A percentile compares a stretch with the other conserved stretches of the same genome.
phyloP scores from a whole-genome alignment of 805 yeast species.

The Komagataella pseudopastoris region DNA sequence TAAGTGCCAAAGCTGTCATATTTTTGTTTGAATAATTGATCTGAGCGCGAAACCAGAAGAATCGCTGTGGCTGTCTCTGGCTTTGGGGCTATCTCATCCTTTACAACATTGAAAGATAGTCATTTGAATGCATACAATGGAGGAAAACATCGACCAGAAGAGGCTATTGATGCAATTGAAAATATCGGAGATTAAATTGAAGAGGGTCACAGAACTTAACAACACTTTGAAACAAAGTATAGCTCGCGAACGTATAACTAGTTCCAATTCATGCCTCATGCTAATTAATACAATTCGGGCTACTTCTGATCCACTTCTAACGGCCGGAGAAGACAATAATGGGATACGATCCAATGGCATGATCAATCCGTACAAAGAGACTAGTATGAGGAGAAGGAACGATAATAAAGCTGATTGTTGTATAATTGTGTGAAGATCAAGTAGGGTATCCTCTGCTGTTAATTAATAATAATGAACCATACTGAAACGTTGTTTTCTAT shows the following conservation, averaged over 20 bases:
- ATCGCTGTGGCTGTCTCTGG: background rate
- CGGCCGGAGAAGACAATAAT: background rate
- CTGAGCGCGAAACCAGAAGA: background rate
- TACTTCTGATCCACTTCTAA: background rate
- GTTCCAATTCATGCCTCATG: constrained; percentile 19
- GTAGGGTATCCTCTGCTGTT: background rate
- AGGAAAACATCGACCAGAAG: background rate
- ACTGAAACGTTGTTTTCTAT: background rate
- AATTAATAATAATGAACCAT: background rate
- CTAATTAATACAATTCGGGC: background rate
- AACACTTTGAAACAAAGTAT: constrained; percentile 29
- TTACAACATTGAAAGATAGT: background rate
- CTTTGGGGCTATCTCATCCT: background rate
- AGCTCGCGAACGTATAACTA: constrained; percentile 37
- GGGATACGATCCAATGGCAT: background rate
- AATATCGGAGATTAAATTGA: constrained; percentile 35
- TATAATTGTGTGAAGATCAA: background rate
- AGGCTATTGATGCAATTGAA: constrained; percentile 8
- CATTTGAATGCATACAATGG: background rate
- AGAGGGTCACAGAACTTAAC: constrained; percentile 39
- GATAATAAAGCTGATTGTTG: background rate
- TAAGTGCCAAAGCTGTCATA: background rate
- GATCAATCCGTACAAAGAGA: background rate
- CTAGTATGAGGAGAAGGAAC: background rate
- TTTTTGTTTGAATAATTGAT: background rate